Evolutionary conservation across 176 grass and related monocot genomes (phyloP).

Genomic region (Triticum turgidum): DNA sequence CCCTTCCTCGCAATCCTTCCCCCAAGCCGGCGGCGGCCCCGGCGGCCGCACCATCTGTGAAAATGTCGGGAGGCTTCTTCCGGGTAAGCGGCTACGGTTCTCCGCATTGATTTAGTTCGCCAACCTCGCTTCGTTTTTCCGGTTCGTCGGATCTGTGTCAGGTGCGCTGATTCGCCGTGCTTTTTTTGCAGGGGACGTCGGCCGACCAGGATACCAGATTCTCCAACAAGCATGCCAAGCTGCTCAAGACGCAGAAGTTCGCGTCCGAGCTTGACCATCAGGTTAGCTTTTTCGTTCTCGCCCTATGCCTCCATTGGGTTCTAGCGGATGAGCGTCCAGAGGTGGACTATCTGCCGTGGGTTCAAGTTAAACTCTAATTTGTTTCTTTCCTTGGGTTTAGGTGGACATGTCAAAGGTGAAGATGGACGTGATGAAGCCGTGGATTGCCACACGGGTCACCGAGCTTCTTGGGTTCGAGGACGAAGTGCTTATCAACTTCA

Average conservation of each 20-base stretch:
- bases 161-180: slow-evolving; percentile 13
- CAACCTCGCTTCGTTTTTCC: neutral
- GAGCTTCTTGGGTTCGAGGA: slow-evolving; percentile 98
- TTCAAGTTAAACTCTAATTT: neutral
- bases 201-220: slow-evolving; percentile 97
- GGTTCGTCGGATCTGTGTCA: slow-evolving; percentile 36
- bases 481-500: slow-evolving; percentile 96
- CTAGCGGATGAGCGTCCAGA: neutral
- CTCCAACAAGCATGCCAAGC: slow-evolving; percentile 98
- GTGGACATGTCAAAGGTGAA: slow-evolving; percentile 94
- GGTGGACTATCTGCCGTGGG: neutral
- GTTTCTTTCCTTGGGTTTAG: slow-evolving; percentile 24
- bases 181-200: slow-evolving; percentile 73
- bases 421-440: slow-evolving; percentile 97
- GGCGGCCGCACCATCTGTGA: slow-evolving; percentile 24
- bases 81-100: slow-evolving; percentile 43
- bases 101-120: slow-evolving; percentile 7
- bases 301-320: neutral
- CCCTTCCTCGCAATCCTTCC: neutral
- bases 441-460: slow-evolving; percentile 86
- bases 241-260: slow-evolving; percentile 93
- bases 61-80: slow-evolving; percentile 98
- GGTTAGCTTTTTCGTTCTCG: slow-evolving; percentile 32
- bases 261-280: slow-evolving; percentile 83
- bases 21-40: slow-evolving; percentile 3